Evolutionary conservation across 1,139 yeast genomes (phyloP).

Genomic region (Spencermartinsiella ligniputridi): DNA sequence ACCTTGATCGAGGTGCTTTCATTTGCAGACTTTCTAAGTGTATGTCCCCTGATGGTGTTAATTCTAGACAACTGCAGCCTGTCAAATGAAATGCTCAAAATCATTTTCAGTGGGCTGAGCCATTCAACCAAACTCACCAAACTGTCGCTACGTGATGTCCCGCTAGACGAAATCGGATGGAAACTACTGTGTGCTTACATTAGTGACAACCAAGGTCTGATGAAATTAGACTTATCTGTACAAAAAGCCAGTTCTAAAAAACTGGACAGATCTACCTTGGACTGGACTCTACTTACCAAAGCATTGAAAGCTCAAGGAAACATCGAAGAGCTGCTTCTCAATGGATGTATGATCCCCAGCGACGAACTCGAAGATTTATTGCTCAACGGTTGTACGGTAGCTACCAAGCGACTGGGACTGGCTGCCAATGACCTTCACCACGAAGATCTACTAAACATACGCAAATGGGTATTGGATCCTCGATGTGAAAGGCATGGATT

Average conservation of each 20-base stretch:
- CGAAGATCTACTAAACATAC: conserved; percentile 52
- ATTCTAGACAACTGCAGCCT: conserved; percentile 80
- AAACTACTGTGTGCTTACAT: conserved; percentile 66
- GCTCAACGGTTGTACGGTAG: conserved; percentile 44
- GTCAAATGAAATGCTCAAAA: conserved; percentile 74
- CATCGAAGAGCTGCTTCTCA: conserved; percentile 74
- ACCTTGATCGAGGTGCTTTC: conserved; percentile 85
- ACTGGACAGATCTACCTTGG: conserved; percentile 53
- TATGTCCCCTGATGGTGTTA: conserved; percentile 73
- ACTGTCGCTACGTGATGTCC: conserved; percentile 72
- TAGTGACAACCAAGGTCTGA: conserved; percentile 50
- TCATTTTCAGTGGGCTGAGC: conserved; percentile 59
- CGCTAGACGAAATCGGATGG: conserved; percentile 73
- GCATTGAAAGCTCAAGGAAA: conserved; percentile 62
- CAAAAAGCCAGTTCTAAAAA: conserved; percentile 12
- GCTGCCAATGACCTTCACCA: conserved; percentile 64
- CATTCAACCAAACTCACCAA: conserved; percentile 59
- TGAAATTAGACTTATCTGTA: conserved; percentile 58
- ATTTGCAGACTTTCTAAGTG: conserved; percentile 80
- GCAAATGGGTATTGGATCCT: conserved; percentile 58
- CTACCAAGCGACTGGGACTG: conserved; percentile 69
- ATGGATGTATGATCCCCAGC: conserved; percentile 67
- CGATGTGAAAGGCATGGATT: conserved; percentile 60
- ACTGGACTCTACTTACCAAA: conserved; percentile 68
- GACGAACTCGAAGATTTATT: conserved; percentile 46